phyloP scores from a whole-genome alignment of 2,329 filamentous ascomycete genomes.

The Diaporthe sp. region DNA sequence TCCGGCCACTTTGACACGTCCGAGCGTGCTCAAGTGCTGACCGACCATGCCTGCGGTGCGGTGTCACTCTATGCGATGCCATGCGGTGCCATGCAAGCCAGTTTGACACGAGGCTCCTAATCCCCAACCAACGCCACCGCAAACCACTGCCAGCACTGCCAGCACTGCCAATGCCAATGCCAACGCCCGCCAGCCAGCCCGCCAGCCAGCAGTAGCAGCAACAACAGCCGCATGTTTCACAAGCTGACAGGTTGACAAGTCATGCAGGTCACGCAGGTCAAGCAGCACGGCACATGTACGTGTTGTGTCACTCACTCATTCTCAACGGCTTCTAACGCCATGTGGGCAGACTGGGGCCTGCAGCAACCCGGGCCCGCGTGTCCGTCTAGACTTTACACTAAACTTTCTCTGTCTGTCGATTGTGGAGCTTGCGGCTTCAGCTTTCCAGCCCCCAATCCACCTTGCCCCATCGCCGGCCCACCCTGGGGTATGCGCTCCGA shows the following conservation, averaged over 20 bases:
- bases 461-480: neutral
- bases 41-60: neutral
- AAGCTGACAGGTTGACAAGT: neutral
- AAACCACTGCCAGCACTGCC: slow-evolving; percentile 2
- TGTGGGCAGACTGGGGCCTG: neutral
- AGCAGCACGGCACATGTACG: neutral
- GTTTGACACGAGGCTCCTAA: neutral
- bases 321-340: slow-evolving; percentile 4
- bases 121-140: neutral
- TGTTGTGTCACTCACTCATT: neutral
- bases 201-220: neutral
- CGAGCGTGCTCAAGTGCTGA: slow-evolving; percentile 28
- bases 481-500: slow-evolving; percentile 6
- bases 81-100: neutral
- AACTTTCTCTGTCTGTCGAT: neutral
- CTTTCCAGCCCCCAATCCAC: slow-evolving; percentile 16
- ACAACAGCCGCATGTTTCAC: neutral
- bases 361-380: neutral
- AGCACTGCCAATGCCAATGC: neutral
- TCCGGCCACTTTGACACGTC: slow-evolving; percentile 10
- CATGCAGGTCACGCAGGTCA: neutral
- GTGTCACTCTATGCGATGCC: slow-evolving; percentile 2
- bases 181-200: neutral
- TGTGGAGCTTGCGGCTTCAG: neutral
- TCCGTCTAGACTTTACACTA: neutral